These are phyloP conservation scores for Vanilla planifolia DNA, from an alignment of 106 monocot genomes.

Conservation along the genomic window DNA sequence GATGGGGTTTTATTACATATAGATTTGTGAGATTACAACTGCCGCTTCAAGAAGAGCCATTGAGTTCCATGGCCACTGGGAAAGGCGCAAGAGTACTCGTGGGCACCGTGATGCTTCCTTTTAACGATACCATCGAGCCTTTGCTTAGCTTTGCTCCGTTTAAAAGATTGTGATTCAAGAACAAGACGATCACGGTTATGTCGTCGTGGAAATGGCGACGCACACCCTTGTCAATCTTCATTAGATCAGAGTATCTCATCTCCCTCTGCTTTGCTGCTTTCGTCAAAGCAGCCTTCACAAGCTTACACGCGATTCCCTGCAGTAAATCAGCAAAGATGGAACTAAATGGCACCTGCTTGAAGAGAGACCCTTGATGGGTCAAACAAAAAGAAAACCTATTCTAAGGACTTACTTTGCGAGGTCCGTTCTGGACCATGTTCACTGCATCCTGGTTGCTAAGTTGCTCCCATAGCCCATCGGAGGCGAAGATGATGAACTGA, in stretches of 20 bases:
- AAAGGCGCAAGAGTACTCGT: constrained; percentile 17
- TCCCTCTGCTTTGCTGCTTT: constrained; percentile 27
- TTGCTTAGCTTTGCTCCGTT: neutral
- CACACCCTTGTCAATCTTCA: constrained; percentile 35
- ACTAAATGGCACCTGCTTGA: no score
- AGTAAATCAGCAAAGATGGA: no score
- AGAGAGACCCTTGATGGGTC: no score
- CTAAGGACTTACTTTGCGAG: constrained; percentile 44
- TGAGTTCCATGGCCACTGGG: neutral
- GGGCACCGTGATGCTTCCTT: constrained; percentile 10
- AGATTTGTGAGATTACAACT: no score
- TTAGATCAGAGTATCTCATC: constrained; percentile 46
- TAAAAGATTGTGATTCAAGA: constrained; percentile 13
- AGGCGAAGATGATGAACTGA: constrained; percentile 71
- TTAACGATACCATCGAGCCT: constrained; percentile 11
- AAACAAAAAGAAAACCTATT: no score
- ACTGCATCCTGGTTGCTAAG: constrained; percentile 67
- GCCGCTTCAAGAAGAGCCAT: no score
- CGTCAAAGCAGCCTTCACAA: constrained; percentile 34
- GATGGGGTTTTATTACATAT: no score
- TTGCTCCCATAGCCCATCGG: constrained; percentile 85
- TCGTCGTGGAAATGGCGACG: constrained; percentile 54
- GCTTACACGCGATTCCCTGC: constrained; percentile 41
- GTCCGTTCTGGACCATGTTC: constrained; percentile 37
- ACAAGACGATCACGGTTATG: constrained; percentile 29